Percentiles rank a stretch among this genome's conserved stretches.
phyloP scores from a whole-genome alignment of 495 filamentous ascomycete genomes.

The Penicillium cataractarum region DNA sequence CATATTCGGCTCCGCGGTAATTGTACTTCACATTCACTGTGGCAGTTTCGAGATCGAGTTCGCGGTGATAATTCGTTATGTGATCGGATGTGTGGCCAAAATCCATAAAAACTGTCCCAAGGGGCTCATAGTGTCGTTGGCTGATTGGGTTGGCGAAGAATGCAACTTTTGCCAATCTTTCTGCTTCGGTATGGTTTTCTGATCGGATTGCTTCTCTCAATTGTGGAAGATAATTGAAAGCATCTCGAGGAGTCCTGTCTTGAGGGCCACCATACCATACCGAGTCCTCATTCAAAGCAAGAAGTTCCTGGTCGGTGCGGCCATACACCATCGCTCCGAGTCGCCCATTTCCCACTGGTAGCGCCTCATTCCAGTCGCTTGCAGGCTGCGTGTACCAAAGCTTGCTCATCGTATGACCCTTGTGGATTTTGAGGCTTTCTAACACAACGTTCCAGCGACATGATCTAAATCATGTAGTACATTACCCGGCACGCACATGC shows the following conservation, averaged over 20 bases:
- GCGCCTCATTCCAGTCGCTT: slow-evolving; percentile 29
- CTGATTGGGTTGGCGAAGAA: slow-evolving; percentile 50
- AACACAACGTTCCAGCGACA: not conserved
- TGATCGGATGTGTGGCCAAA: slow-evolving; percentile 41
- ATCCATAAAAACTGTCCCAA: slow-evolving; percentile 49
- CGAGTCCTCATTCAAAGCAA: slow-evolving; percentile 58
- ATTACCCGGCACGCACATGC: too few species aligned
- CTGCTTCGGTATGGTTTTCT: slow-evolving; percentile 47
- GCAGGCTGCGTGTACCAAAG: slow-evolving; percentile 39
- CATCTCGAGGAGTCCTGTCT: slow-evolving; percentile 45
- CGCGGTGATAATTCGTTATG: slow-evolving; percentile 45
- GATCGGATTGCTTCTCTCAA: slow-evolving; percentile 46
- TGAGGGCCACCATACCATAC: slow-evolving; percentile 56
- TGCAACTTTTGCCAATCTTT: slow-evolving; percentile 38
- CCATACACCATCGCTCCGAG: slow-evolving; percentile 56
- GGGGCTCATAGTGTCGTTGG: slow-evolving; percentile 51
- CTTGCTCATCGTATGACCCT: slow-evolving; percentile 27
- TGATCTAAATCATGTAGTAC: too few species aligned
- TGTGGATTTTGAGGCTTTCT: not conserved
- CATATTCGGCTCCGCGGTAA: slow-evolving; percentile 31
- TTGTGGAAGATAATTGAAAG: slow-evolving; percentile 37
- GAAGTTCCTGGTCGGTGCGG: slow-evolving; percentile 44
- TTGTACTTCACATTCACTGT: slow-evolving; percentile 43
- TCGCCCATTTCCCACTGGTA: slow-evolving; percentile 57
- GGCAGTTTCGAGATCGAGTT: slow-evolving; percentile 45